A percentile compares a stretch with the other conserved stretches of the same genome.
phyloP scores from a whole-genome alignment of 805 yeast genomes.

The Lipomyces anomalus region DNA sequence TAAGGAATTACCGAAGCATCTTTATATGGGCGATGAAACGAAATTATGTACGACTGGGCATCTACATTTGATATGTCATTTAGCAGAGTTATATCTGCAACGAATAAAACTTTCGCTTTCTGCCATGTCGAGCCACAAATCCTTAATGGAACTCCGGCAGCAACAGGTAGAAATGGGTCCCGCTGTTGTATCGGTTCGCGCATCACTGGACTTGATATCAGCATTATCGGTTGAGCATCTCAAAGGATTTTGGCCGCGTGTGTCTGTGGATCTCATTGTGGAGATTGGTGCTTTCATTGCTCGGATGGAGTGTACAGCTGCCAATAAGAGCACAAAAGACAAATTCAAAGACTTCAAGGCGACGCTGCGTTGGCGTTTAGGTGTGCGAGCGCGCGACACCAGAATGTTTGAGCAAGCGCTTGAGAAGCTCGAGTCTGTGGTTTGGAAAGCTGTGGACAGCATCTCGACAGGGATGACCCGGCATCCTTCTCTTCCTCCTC shows the following conservation, averaged over 20 bases:
- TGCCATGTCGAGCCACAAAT: no score
- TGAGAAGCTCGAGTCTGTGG: constrained; percentile 20
- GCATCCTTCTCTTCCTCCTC: constrained; percentile 26
- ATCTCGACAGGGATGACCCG: not conserved
- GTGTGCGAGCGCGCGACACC: constrained; percentile 24
- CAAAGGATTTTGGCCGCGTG: constrained; percentile 29
- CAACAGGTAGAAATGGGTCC: no score
- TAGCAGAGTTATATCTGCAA: constrained; percentile 21
- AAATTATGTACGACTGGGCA: constrained; percentile 22
- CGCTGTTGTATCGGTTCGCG: no score
- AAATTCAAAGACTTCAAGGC: constrained; percentile 15
- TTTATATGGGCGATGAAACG: constrained; percentile 17
- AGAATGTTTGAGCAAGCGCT: constrained; percentile 26
- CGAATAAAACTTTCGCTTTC: no score
- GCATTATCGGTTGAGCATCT: constrained; percentile 25
- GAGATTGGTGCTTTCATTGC: constrained; percentile 27
- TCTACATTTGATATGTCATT: constrained; percentile 22
- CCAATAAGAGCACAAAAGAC: constrained; percentile 16
- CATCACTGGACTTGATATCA: constrained; percentile 23
- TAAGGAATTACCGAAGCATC: constrained; percentile 17
- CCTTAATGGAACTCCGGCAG: no score
- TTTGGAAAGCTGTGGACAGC: constrained; percentile 26
- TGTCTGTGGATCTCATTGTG: constrained; percentile 25
- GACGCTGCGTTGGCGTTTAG: constrained; percentile 24
- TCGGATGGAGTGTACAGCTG: constrained; percentile 22